A percentile compares a stretch with the other conserved stretches of the same genome.
phyloP scores from a whole-genome alignment of 257 asterid genomes.

The Echites panduratus region DNA sequence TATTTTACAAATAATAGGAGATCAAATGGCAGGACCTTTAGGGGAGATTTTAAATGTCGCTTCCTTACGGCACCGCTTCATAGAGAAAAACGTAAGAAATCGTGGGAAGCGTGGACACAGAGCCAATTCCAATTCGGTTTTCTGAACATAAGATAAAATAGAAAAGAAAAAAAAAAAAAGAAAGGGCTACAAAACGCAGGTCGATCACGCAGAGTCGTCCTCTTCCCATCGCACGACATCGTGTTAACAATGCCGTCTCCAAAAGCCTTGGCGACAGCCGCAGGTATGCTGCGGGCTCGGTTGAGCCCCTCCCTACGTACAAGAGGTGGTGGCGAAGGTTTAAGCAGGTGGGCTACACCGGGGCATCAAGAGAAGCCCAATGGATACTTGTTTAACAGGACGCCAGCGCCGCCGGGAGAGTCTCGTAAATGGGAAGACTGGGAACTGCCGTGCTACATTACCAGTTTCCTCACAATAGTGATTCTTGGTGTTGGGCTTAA shows the following conservation, averaged over 20 bases:
- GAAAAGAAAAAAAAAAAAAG: too few relatives aligned
- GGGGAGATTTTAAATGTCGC: too few relatives aligned
- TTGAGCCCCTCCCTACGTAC: constrained; percentile 46
- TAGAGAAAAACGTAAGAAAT: too few relatives aligned
- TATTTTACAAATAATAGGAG: too few relatives aligned
- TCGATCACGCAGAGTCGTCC: neutral
- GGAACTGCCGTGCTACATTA: constrained; percentile 91
- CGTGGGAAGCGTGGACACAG: too few relatives aligned
- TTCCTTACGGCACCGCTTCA: too few relatives aligned
- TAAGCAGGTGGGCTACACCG: constrained; percentile 59
- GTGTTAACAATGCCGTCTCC: constrained; percentile 39
- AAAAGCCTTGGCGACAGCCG: constrained; percentile 52
- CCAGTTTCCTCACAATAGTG: constrained; percentile 72
- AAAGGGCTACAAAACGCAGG: neutral
- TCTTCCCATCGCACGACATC: constrained; percentile 2
- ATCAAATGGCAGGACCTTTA: too few relatives aligned
- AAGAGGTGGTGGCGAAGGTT: constrained; percentile 54
- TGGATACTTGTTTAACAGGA: constrained; percentile 57
- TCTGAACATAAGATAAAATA: too few relatives aligned
- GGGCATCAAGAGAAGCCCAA: constrained; percentile 90
- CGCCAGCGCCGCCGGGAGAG: constrained; percentile 56
- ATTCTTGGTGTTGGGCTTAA: constrained; percentile 89
- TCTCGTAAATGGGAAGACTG: constrained; percentile 89
- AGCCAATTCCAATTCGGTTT: too few relatives aligned
- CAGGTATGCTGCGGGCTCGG: constrained; percentile 52